phyloP scores from a whole-genome alignment of 345 rosid genomes.

The Erodium maritimum region DNA sequence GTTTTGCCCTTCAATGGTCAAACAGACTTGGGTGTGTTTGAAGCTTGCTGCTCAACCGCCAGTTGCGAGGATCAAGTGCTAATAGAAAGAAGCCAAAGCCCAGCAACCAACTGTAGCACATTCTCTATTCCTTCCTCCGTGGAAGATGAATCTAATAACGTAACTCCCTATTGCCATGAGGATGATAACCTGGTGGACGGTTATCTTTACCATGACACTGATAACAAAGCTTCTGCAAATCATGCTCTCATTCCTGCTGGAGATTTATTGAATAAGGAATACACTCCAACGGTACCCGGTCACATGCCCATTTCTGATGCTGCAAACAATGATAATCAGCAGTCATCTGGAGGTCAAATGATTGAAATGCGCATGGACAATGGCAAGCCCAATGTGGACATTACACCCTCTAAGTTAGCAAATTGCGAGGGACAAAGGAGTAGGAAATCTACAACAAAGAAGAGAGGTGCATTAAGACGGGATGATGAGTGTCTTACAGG shows the following conservation, averaged over 20 bases:
- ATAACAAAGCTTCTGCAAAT: slow-evolving; percentile 24
- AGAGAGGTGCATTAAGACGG: slow-evolving; percentile 18
- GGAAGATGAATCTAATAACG: slow-evolving; percentile 72
- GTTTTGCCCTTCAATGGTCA: slow-evolving; percentile 40
- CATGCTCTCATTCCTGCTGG: slow-evolving; percentile 16
- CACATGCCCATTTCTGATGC: slow-evolving; percentile 19
- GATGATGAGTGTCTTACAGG: slow-evolving; percentile 31
- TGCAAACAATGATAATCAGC: slow-evolving; percentile 27
- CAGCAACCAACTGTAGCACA: slow-evolving; percentile 77
- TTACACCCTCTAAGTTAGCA: slow-evolving; percentile 74
- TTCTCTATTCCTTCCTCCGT: slow-evolving; percentile 75
- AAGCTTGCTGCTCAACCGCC: slow-evolving; percentile 33
- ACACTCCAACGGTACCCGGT: slow-evolving; percentile 10
- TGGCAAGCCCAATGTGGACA: slow-evolving; percentile 50
- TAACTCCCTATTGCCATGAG: slow-evolving; percentile 26
- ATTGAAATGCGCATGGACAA: slow-evolving; percentile 34
- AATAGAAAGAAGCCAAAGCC: slow-evolving; percentile 83
- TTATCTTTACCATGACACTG: slow-evolving; percentile 26
- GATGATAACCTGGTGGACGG: slow-evolving; percentile 33
- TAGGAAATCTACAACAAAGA: slow-evolving; percentile 37
- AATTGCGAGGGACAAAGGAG: slow-evolving; percentile 23
- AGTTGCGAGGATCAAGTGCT: slow-evolving; percentile 27
- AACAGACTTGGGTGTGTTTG: slow-evolving; percentile 38
- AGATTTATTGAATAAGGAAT: slow-evolving; percentile 24
- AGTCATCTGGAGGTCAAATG: slow-evolving; percentile 16